Evolutionary conservation across 2,329 filamentous ascomycete species (phyloP).

Genomic region (Clonostachys rosea): DNA sequence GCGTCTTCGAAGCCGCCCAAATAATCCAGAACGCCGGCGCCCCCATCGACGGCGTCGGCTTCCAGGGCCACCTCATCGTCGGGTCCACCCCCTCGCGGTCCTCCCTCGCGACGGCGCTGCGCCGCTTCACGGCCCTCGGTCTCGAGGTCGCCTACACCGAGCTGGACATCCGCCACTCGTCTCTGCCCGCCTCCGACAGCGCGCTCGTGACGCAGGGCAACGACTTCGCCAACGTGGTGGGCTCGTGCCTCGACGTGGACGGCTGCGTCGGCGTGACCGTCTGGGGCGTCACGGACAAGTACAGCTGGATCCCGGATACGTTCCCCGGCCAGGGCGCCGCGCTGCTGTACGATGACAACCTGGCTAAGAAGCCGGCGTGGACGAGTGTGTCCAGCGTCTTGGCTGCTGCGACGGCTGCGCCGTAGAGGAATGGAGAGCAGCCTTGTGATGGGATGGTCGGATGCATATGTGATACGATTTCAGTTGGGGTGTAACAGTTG

Average conservation of each 20-base stretch:
- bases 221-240: constrained; percentile 36
- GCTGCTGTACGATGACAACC: constrained; percentile 28
- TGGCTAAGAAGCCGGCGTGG: constrained; percentile 32
- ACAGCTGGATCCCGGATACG: constrained; percentile 28
- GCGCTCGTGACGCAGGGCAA: constrained; percentile 38
- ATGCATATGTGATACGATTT: neutral
- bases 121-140: constrained; percentile 42
- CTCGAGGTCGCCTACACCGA: constrained; percentile 59
- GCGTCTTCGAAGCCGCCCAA: constrained; percentile 36
- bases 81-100: constrained; percentile 41
- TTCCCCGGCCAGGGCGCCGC: constrained; percentile 34
- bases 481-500: too few relatives aligned
- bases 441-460: neutral
- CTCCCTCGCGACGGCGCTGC: constrained; percentile 37
- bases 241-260: constrained; percentile 27
- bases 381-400: constrained; percentile 25
- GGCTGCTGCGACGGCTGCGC: constrained; percentile 14
- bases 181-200: constrained; percentile 33
- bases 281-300: constrained; percentile 35
- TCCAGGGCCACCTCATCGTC: constrained; percentile 57
- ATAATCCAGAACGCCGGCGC: constrained; percentile 43
- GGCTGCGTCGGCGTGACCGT: constrained; percentile 37
- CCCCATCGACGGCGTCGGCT: constrained; percentile 57
- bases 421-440: too few relatives aligned
- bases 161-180: constrained; percentile 49